Evolutionary conservation across 306 rosid genomes (phyloP), one percentile per base, ranked within the genome.

Genomic region (Dalbergia cochinchinensis): DNA sequence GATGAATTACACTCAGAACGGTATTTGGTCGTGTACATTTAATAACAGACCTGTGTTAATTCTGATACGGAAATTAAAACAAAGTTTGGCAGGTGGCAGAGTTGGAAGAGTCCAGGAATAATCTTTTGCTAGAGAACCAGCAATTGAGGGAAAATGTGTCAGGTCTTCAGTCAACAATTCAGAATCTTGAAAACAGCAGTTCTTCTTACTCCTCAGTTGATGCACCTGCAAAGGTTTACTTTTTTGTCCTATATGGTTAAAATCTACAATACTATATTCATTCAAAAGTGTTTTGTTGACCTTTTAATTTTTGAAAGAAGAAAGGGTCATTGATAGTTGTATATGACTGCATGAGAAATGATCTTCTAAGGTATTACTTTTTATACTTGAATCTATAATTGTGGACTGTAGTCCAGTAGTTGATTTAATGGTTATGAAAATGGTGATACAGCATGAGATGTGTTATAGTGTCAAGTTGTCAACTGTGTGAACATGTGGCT

Each of bases 1-100:
- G 80, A 67, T 71, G 78, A 68, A 22, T 61, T 35, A 54, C 87
- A 26, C 69, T 78, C 22, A 20, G 22, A 20, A 20, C 22, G 84
- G 73, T 71, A 42, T 73, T 59, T 77, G 78, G 81, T 83, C 79
- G 77, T 51, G 76, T 66, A 65, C 76, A 71, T 73, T 79, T 72
- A 78, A 71, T 78, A 65, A 39, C 68, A 83, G 47, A 54, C 78
- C 65, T 68, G 76, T 81, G 79, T 82, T 91, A 87, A 83, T 85
- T 90, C 97, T 95, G 92, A 95, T 92, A 71, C 77, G 90, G 94
- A 85, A 85, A 89, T 91, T 91, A 86, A 92, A 86, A 83, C 88
- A 88, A 92, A 92, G 94, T 87, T 80, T 88, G 91, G 89, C 99
- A 95, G 99, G 94, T 93, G 84, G 85, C 82, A 82, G 92, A 86